Conservation (phyloP, 495 filamentous ascomycete genomes). For the Annulohypoxylon maeteangense region DNA sequence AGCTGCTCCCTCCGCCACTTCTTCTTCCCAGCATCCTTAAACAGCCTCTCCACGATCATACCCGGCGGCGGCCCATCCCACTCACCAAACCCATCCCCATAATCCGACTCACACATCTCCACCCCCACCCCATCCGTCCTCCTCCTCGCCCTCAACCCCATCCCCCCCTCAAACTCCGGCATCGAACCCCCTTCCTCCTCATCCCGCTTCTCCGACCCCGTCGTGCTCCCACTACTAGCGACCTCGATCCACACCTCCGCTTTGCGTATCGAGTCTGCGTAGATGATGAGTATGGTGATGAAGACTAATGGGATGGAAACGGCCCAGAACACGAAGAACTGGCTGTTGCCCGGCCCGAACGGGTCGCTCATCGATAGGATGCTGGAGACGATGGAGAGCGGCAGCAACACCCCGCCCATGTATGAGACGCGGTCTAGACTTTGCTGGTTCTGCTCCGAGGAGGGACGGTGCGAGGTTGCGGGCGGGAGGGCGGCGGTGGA, state of each 20-base stretch:
- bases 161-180: constrained; percentile 3
- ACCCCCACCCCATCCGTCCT: not conserved
- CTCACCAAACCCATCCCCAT: constrained; percentile 6
- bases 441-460: constrained; percentile 47
- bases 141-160: not conserved
- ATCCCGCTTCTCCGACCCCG: constrained; percentile 5
- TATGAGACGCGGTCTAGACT: constrained; percentile 56
- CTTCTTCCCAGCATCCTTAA: constrained; percentile 42
- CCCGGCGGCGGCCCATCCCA: constrained; percentile 47
- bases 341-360: constrained; percentile 47
- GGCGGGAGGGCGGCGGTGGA: constrained; percentile 1
- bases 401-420: constrained; percentile 55
- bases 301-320: constrained; percentile 47
- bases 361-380: constrained; percentile 56
- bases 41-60: constrained; percentile 51
- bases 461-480: not conserved
- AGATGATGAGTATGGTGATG: constrained; percentile 51
- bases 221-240: not conserved
- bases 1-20: constrained; percentile 54
- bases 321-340: constrained; percentile 58
- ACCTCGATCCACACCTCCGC: constrained; percentile 59
- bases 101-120: constrained; percentile 18
- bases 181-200: not conserved
- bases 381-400: constrained; percentile 54
- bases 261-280: constrained; percentile 57